Evolutionary conservation across 768 basidiomycete genomes (phyloP).

Genomic region (Trametes punicea): DNA sequence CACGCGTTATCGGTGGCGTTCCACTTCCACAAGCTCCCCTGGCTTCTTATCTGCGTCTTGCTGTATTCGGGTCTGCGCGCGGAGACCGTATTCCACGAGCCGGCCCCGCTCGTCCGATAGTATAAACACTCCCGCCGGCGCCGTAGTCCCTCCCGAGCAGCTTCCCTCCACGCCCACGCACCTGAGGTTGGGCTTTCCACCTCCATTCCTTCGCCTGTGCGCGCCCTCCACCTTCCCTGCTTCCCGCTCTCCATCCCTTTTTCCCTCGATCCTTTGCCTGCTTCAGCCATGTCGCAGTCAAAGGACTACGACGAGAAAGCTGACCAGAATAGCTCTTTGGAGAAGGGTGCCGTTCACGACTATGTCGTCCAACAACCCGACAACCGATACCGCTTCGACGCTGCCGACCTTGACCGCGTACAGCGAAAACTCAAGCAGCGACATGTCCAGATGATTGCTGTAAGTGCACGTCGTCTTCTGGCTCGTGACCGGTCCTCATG

Average conservation of each 20-base stretch:
- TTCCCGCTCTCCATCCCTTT: neutral
- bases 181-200: slow-evolving; percentile 9
- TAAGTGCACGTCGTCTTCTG: slow-evolving; percentile 31
- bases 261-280: neutral
- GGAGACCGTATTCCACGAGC: neutral
- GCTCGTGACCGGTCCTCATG: neutral
- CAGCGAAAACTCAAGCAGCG: slow-evolving; percentile 73
- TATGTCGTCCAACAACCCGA: slow-evolving; percentile 24
- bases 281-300: slow-evolving; percentile 6
- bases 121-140: slow-evolving; percentile 8
- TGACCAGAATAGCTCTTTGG: slow-evolving; percentile 23
- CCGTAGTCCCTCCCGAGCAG: neutral
- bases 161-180: slow-evolving; percentile 9
- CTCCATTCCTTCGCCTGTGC: slow-evolving; percentile 14
- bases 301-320: slow-evolving; percentile 24
- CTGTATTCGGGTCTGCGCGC: neutral
- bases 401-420: slow-evolving; percentile 64
- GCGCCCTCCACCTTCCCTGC: neutral
- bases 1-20: slow-evolving; percentile 12
- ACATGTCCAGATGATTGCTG: slow-evolving; percentile 81
- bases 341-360: slow-evolving; percentile 28
- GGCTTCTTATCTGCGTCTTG: slow-evolving; percentile 6
- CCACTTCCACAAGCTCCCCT: slow-evolving; percentile 11
- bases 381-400: slow-evolving; percentile 45
- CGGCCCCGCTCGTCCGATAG: neutral